Evolutionary conservation across 2,329 filamentous ascomycete species (phyloP), one percentile per base, ranked within the genome.

Genomic region (Cercospora brassicicola): DNA sequence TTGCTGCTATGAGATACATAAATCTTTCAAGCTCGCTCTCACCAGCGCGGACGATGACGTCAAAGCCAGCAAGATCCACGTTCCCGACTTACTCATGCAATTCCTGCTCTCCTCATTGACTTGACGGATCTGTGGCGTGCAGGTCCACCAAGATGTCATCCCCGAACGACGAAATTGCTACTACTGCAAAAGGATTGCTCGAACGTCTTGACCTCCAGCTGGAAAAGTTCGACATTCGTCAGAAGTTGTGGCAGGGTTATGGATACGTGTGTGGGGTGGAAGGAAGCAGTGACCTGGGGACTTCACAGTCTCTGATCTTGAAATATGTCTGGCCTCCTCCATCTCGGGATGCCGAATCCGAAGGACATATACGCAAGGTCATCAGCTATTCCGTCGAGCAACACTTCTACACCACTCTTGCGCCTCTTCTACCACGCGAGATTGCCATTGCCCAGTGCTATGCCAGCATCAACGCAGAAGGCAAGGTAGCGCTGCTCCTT

Each of bases 341-440:
- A 63, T 20, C n/a, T 36, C 69, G 62, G 0, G 72, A 68, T 28
- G 72, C 72, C n/a, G 72, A 78, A 2, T 85, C 89, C 42, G 88
- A 90, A 73, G 87, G 88, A 0, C 88, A 91, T 70, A 72, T 87
- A 0, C 84, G 89, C 6, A 91, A 91, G 74, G 84, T 91, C 67
- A 76, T 90, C 30, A 90, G 87, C 74, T 91, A 91, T 71, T 82
- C 88, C 56, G 87, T 90, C 3, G 89, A 91, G 76, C 88, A 89
- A 73, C 85, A 84, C 71, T 91, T 91, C 71, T 91, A 91, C 75
- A 80, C 79, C 1, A 76, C 84, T 2, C 76, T 91, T 10, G 87
- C 86, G 0, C 84, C 86, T 0, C 74, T 74, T 0, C 75, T 91
- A 1, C 74, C 78, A 0, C 73, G 77, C 0, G 75, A 79, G 0